Base-by-base conservation (phyloP, 495 filamentous ascomycete species). In the Podospora didyma region DNA sequence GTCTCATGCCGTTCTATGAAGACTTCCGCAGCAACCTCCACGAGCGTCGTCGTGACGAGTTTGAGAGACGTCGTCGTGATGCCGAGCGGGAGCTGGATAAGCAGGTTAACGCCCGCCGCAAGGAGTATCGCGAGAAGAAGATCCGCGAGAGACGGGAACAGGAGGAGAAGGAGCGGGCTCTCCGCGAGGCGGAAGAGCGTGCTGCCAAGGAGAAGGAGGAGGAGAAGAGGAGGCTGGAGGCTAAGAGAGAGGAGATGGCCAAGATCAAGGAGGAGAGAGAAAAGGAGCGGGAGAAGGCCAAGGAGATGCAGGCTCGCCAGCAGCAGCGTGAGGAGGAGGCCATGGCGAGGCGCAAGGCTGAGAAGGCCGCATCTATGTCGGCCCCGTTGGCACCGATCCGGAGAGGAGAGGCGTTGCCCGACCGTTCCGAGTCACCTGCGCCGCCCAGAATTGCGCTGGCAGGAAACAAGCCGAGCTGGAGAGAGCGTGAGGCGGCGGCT, bases 1-100 rank as follows among this genome's bases (percentile, higher is more conserved):
- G 92, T 51, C 82, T 98, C 48, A 84, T 97, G 53, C 82, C 83
- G 7, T 69, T 75, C 31, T 98, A 96, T 75, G 90, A 89, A 70
- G 78, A 70, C 22, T 97, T 96, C 83, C 81, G 86, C 60, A 77
- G 86, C 56, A 82, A 87, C 31, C 79, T 97, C 24, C 86, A 87
- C 49, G 86, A 92, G 68, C 86, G 90, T 67, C 88, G 94, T 61
- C 89, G 90, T 65, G 89, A 96, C 62, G 89, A 97, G 71, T 97
- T 97, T 65, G 95, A 97, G 80, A 90, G 88, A 76, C 85, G 92
- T 49, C 86, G 89, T 67, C 89, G 86, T 73, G 84, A 87, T 63
- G 94, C 94, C 28, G 89, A 96, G 78, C 84, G 84, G 50, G 93
- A 97, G 63, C 82, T 95, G 50, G 86, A 96, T 77, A 85, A 84